phyloP scores from a whole-genome alignment of 78 protist genomes.

The Dictyostelium firmibasis region DNA sequence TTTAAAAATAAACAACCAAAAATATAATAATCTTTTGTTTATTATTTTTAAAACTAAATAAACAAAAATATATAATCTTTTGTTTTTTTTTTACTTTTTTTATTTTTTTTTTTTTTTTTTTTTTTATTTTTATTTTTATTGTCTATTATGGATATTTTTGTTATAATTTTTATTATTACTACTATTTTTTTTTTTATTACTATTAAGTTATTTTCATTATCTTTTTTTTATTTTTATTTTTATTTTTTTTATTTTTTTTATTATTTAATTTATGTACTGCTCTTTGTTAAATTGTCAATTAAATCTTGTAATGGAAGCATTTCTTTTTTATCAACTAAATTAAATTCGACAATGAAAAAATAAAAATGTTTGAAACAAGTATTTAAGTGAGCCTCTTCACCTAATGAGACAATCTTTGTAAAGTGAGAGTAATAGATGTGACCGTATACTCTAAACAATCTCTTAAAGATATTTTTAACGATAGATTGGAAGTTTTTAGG shows the following conservation, averaged over 20 bases:
- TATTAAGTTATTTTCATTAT: no score
- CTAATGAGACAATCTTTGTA: slow-evolving; percentile 76
- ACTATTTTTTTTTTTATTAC: not conserved
- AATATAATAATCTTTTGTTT: no score
- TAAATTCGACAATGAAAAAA: slow-evolving; percentile 89
- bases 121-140: not conserved
- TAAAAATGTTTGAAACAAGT: slow-evolving; percentile 88
- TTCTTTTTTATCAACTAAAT: slow-evolving; percentile 89
- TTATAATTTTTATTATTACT: not conserved
- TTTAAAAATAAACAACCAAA: not conserved
- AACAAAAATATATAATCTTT: not conserved
- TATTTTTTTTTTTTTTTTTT: not conserved
- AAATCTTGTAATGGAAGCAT: slow-evolving; percentile 84
- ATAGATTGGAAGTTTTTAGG: slow-evolving; percentile 92
- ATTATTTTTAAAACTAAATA: no score
- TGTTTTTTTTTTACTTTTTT: not conserved
- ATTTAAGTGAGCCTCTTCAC: slow-evolving; percentile 95
- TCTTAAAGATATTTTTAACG: slow-evolving; percentile 91
- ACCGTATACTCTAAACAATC: slow-evolving; percentile 96
- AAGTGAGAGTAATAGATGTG: slow-evolving; percentile 98
- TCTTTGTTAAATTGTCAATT: slow-evolving; percentile 61
- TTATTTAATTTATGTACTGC: not conserved
- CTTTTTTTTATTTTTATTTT: no score
- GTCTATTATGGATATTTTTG: not conserved
- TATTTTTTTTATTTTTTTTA: not conserved